These are phyloP conservation scores for Vigna radiata DNA, from an alignment of 306 rosid genomes.

Conservation along the genomic window DNA sequence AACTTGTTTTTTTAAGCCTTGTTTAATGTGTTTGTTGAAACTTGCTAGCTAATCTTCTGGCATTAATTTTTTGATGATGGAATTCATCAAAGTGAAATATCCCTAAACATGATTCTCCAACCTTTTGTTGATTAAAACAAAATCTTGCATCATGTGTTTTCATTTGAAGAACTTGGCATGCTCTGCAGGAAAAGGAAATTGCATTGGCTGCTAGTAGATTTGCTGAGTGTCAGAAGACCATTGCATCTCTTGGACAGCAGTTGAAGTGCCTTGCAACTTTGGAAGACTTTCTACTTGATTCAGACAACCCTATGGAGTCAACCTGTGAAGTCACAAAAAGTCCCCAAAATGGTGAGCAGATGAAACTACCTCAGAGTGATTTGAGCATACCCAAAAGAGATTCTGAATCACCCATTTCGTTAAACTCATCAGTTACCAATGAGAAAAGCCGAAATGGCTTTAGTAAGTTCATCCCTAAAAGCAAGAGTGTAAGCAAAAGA, in stretches of 20 bases:
- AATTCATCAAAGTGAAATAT: slow-evolving; percentile 16
- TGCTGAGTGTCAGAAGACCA: slow-evolving; percentile 83
- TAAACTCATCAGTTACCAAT: slow-evolving; percentile 40
- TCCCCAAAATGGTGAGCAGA: slow-evolving; percentile 41
- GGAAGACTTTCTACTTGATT: slow-evolving; percentile 71
- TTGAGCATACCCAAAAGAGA: slow-evolving; percentile 41
- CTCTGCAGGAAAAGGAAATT: slow-evolving; percentile 74
- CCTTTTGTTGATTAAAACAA: neutral
- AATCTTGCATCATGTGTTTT: slow-evolving; percentile 1
- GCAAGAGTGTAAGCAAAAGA: slow-evolving; percentile 49
- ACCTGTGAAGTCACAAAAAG: slow-evolving; percentile 36
- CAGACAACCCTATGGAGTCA: slow-evolving; percentile 48
- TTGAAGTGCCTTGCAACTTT: slow-evolving; percentile 69
- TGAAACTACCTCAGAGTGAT: slow-evolving; percentile 39
- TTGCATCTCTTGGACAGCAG: slow-evolving; percentile 79
- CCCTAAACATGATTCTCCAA: slow-evolving; percentile 14
- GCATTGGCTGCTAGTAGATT: slow-evolving; percentile 70
- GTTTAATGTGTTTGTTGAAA: slow-evolving; percentile 26
- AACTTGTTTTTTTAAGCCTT: slow-evolving; percentile 14
- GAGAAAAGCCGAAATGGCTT: slow-evolving; percentile 50
- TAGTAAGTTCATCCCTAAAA: slow-evolving; percentile 50
- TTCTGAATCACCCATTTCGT: slow-evolving; percentile 42
- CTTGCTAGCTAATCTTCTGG: neutral
- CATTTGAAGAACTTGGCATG: slow-evolving; percentile 23
- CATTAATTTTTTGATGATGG: neutral